Base-by-base conservation (phyloP, 495 filamentous ascomycete genomes). In the Podospora australis region DNA sequence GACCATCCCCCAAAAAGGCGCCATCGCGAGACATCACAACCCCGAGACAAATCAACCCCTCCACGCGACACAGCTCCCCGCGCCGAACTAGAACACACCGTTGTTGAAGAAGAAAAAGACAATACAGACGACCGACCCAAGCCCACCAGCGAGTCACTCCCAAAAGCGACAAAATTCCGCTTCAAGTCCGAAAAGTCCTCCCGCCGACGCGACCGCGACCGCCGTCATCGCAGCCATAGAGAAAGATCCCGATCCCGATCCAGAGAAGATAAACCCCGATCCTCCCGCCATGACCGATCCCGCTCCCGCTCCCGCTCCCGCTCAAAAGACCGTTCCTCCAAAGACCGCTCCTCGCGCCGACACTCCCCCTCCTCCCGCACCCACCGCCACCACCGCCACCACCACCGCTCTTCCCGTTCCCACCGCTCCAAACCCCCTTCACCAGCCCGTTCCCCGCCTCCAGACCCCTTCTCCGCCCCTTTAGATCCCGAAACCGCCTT, bases 401-500 rank as follows among this genome's bases (percentile, higher is more conserved):
- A 55, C 44, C 58, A 57, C 46, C 53, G 48, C 1, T 64, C 56
- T 21, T 55, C 54, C 9, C 41, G n/a, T n/a, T 55, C 54, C 9
- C 41, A 17, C 17, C 59, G 50, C 41, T 62, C 61, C 3, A 56
- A 58, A 52, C 4, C 59, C 67, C 14, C 21, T 55, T 20, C 46
- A 39, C 23, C 47, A 47, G 32, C 16, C 29, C 20, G 24, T 44
- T 2, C 43, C 50, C 24, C 25, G 55, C 8, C 24, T 43, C 36
- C 54, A 70, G 58, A 75, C 42, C 66, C 70, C 13, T 75, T 77
- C 63, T 72, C 78, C 26, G 75, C 73, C 2, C 71, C 76, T 26
- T 64, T 81, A 13, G 75, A 82, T 53, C 73, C 86, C 4, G 77
- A 82, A 16, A 68, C 74, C 8, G 90, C 90, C 13, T 98, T 98